Evolutionary conservation across 2,329 filamentous ascomycete genomes (phyloP).

Genomic region (Chrysoporthe puriensis): DNA sequence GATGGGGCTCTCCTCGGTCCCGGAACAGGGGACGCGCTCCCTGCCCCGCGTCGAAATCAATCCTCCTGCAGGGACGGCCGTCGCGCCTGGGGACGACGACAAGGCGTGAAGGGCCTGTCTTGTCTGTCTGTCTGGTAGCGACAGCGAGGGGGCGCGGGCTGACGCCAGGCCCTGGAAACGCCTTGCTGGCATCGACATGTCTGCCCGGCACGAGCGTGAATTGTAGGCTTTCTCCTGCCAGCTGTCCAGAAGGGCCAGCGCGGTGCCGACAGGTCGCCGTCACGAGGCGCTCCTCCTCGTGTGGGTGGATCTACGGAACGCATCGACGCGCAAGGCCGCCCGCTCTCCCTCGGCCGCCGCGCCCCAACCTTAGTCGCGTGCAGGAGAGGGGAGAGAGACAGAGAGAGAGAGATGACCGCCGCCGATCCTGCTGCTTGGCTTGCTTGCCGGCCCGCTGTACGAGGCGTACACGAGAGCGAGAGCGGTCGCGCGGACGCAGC

Average conservation of each 20-base stretch:
- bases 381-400: too few relatives aligned
- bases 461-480: background rate
- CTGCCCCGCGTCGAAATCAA: constrained; percentile 1
- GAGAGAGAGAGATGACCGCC: background rate
- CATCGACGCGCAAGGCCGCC: too few relatives aligned
- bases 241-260: background rate
- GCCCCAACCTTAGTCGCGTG: too few relatives aligned
- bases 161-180: too few relatives aligned
- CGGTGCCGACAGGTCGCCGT: background rate
- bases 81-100: background rate
- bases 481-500: background rate
- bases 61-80: background rate
- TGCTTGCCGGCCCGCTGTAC: background rate
- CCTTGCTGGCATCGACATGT: background rate
- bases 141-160: background rate
- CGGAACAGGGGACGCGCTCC: background rate
- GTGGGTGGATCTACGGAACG: too few relatives aligned
- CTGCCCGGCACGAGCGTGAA: background rate
- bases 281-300: background rate
- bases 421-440: background rate
- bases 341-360: too few relatives aligned
- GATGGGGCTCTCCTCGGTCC: background rate
- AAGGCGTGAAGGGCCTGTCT: background rate
- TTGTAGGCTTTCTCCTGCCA: background rate
- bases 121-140: background rate